Evolutionary conservation across 2,329 filamentous ascomycete genomes (phyloP), one percentile per base, ranked within the genome.

Genomic region (Aspergillus aculeatus): DNA sequence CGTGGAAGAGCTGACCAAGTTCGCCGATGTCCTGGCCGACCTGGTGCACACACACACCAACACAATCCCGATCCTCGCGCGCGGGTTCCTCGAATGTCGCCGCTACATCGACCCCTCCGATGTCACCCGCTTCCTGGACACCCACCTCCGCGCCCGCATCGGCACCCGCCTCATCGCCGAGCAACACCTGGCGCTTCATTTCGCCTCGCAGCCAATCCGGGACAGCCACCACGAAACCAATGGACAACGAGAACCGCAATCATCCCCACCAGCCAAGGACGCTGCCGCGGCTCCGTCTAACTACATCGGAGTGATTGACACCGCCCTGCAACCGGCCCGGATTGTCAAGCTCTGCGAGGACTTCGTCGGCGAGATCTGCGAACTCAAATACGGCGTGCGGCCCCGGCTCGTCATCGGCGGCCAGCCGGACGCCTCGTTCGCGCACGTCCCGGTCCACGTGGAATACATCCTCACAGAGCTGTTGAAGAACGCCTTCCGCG

Each of bases 381-480:
- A 98, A 80, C 84, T 97, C 38, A 94, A 95, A 63, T 99, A 99
- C 71, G 95, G 95, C 54, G 87, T 96, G 1, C 86, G 95, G 0
- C 95, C 95, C 0, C 84, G 83, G 2, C 83, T 96, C 69, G 79
- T 88, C 50, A 89, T 99, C 69, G 90, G 93, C 66, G 95, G 95
- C 64, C 89, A 96, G 73, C 88, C 90, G 0, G 88, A 90, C 54
- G 92, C 93, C n/a, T 89, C 87, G 0, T 96, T 99, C 71, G 92
- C 94, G 21, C 95, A 96, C 71, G 89, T 99, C 9, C 95, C 95
- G 14, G 95, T 96, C 74, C 95, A 99, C 75, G 84, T 99, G 24
- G 94, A 98, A 77, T 99, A 99, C 75, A 97, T 99, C 65, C 86
- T 97, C 64, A 99, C 94, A 0, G 95, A 99, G 76, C 83, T 99